Base-by-base conservation (phyloP, 257 asterid genomes). In the Jacaranda copaia region DNA sequence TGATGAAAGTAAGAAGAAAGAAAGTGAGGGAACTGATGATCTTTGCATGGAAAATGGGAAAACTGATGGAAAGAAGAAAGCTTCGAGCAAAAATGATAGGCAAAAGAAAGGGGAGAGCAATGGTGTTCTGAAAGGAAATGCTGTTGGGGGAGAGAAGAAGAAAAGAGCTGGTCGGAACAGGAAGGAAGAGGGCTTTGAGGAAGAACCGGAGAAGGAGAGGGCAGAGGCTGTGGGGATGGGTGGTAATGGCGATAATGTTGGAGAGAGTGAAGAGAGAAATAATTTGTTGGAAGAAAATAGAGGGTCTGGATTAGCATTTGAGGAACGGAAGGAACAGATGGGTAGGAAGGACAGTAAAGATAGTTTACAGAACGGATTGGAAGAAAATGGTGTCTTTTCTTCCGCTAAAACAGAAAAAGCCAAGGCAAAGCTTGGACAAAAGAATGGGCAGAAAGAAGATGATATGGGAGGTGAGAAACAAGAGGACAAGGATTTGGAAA, bases 221-320 rank as follows among this genome's bases (percentile, higher is more conserved):
- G 46, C 6, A 72, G 77, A 40, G 25, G 55, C 15, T 66, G 11
- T 32, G 4, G 68, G 8, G 68, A 67, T 43, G 75, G 16, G 20
- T 13, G 43, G 25, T 15, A 57, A 16, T 25, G 75, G 18, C 25
- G 58, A 20, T 43, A 43, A 43, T 43, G 58, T 5, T 43, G 68
- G 55, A 11, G 51, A 48, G 35, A 9, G 35, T 3, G 72, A 52
- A 5, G 42, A 8, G 3, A 13, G 20, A n/a, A 46, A 0, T 36
- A 38, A 12, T 14, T 46, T n/a, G 60, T 53, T 36, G 72, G 49
- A 14, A 59, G 60, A 45, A 25, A 25, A 20, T 7, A 43, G 38
- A 3, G n/a, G 16, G 42, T 58, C 38, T 20, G 58, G 20, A 15
- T 58, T 8, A 18, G 36, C 60, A 14, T 25, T 55, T 15, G 32